phyloP scores from a whole-genome alignment of 2,329 filamentous ascomycete genomes.

The Penicillium sp. region DNA sequence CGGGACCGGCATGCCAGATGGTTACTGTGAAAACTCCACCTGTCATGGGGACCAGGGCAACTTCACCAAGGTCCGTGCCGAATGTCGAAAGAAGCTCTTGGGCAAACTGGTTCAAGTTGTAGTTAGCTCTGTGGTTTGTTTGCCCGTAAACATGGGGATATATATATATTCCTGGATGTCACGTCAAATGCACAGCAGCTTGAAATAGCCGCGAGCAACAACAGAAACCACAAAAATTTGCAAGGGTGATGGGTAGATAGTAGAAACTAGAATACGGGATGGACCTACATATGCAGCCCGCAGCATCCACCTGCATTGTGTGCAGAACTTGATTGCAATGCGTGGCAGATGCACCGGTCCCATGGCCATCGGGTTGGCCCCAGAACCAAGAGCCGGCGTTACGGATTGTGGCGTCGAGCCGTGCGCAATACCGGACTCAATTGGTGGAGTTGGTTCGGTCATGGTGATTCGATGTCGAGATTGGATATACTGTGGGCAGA shows the following conservation, averaged over 20 bases:
- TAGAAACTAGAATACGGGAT: not conserved
- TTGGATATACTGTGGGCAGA: not conserved
- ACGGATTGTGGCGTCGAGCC: conserved; percentile 1
- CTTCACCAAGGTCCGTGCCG: conserved; percentile 78
- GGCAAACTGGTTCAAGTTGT: conserved; percentile 64
- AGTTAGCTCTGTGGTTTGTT: not conserved
- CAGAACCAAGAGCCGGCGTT: conserved; percentile 2
- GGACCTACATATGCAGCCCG: conserved; percentile 77
- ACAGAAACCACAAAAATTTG: not conserved
- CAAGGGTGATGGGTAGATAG: no score
- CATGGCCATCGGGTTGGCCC: conserved; percentile 11
- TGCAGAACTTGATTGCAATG: conserved; percentile 89
- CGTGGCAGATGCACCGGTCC: conserved; percentile 62
- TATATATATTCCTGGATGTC: no score
- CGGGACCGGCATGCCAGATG: conserved; percentile 49
- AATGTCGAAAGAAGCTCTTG: conserved; percentile 97
- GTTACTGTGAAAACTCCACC: conserved; percentile 82
- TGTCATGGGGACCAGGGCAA: conserved; percentile 81
- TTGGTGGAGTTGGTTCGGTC: conserved; percentile 22
- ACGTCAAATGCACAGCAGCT: no score
- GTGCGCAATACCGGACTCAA: conserved; percentile 11
- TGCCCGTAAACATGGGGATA: not conserved
- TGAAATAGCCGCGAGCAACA: no score
- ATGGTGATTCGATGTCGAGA: conserved; percentile 5
- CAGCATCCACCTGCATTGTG: conserved; percentile 91